Evolutionary conservation across 495 filamentous ascomycete species (phyloP).

Genomic region (Podospora fimiseda): DNA sequence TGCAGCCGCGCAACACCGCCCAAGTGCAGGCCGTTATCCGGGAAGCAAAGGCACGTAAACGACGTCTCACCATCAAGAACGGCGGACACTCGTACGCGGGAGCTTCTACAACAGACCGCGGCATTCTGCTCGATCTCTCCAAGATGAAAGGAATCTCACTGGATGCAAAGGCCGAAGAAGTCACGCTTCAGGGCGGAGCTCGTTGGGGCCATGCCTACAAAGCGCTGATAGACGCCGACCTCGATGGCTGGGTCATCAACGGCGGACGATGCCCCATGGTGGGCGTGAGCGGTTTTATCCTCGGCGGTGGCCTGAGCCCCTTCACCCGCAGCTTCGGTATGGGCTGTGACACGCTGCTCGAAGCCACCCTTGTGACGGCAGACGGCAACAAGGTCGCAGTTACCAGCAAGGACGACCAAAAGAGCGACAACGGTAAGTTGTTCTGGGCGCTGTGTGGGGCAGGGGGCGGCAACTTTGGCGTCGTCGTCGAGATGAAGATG

Average conservation of each 20-base stretch:
- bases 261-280: conserved; percentile 25
- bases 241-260: conserved; percentile 19
- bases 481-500: conserved; percentile 42
- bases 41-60: too few species aligned
- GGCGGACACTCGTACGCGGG: conserved; percentile 22
- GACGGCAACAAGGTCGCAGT: not conserved
- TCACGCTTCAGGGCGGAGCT: not conserved
- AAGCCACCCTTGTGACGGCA: conserved; percentile 12
- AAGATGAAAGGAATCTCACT: conserved; percentile 16
- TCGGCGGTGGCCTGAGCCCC: conserved; percentile 14
- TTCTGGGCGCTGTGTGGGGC: conserved; percentile 50
- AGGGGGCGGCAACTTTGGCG: conserved; percentile 42
- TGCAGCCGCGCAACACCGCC: too few species aligned
- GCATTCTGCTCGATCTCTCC: conserved; percentile 18
- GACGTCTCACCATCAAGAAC: conserved; percentile 22
- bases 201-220: conserved; percentile 19
- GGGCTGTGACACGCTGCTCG: conserved; percentile 16
- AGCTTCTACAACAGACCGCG: conserved; percentile 16
- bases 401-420: conserved; percentile 25
- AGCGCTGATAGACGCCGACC: conserved; percentile 9
- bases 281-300: conserved; percentile 23
- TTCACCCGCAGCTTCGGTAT: conserved; percentile 24
- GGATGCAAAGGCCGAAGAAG: conserved; percentile 2
- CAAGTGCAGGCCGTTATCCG: too few species aligned
- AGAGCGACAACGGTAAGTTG: conserved; percentile 22